A percentile compares a stretch with the other conserved stretches of the same genome.
phyloP scores from a whole-genome alignment of 768 basidiomycete species.

The Panaeolus papilionaceus region DNA sequence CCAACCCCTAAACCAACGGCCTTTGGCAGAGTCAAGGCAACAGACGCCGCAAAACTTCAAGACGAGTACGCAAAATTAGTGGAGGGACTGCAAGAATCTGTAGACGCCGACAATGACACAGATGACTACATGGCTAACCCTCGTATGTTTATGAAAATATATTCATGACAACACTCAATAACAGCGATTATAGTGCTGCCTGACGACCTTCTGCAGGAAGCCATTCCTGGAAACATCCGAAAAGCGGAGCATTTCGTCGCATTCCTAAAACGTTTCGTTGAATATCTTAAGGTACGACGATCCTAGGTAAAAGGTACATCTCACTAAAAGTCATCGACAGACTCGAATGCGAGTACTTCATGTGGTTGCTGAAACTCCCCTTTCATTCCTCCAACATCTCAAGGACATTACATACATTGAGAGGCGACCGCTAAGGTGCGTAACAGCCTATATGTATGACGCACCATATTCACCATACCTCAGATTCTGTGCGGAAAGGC shows the following conservation, averaged over 20 bases:
- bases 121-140: constrained; percentile 93
- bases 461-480: background rate
- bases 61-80: constrained; percentile 97
- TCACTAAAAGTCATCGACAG: constrained; percentile 44
- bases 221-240: constrained; percentile 96
- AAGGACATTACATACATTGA: constrained; percentile 99
- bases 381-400: constrained; percentile 95
- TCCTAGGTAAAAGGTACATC: background rate
- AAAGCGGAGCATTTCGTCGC: constrained; percentile 99
- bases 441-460: constrained; percentile 13
- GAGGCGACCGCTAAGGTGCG: constrained; percentile 85
- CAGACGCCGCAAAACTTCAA: constrained; percentile 92
- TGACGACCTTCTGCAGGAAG: constrained; percentile 93
- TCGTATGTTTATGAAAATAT: constrained; percentile 47
- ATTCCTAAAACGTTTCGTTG: constrained; percentile 96
- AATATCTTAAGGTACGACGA: constrained; percentile 87
- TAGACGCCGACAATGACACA: constrained; percentile 61
- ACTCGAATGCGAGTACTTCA: constrained; percentile 99
- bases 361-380: constrained; percentile 97
- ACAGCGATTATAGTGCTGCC: constrained; percentile 70
- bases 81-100: constrained; percentile 86
- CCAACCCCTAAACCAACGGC: background rate
- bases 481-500: constrained; percentile 95
- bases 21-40: constrained; percentile 81
- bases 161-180: background rate